A percentile compares a stretch with the other conserved stretches of the same genome.
Evolutionary conservation across 441 rosid genomes (phyloP).

Genomic region (Biscutella auriculata): DNA sequence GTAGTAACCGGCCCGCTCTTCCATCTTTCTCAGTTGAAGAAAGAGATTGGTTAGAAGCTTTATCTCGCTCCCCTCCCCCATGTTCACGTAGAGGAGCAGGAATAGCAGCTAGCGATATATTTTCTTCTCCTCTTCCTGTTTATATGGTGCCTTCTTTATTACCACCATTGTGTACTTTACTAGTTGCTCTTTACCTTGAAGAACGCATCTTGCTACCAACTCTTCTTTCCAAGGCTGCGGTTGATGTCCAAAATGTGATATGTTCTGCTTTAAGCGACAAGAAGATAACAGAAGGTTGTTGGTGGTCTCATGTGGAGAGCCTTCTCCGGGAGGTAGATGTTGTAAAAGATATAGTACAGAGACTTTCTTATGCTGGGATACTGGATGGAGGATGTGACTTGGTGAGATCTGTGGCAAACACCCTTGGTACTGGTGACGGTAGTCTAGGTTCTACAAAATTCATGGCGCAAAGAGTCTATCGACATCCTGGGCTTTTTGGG

Average conservation of each 20-base stretch:
- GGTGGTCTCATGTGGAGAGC: slow-evolving; percentile 57
- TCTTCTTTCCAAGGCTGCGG: slow-evolving; percentile 53
- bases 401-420: slow-evolving; percentile 28
- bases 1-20: slow-evolving; percentile 54
- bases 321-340: slow-evolving; percentile 57
- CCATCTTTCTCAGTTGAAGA: slow-evolving; percentile 79
- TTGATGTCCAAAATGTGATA: slow-evolving; percentile 44
- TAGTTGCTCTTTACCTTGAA: slow-evolving; percentile 67
- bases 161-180: slow-evolving; percentile 53
- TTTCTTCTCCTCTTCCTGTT: slow-evolving; percentile 68
- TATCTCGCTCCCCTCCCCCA: slow-evolving; percentile 81
- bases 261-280: slow-evolving; percentile 46
- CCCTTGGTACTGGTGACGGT: slow-evolving; percentile 24
- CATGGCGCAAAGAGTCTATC: slow-evolving; percentile 19
- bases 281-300: slow-evolving; percentile 38
- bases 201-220: slow-evolving; percentile 78
- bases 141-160: slow-evolving; percentile 74
- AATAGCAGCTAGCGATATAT: slow-evolving; percentile 69
- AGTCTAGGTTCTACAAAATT: slow-evolving; percentile 24
- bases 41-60: slow-evolving; percentile 95
- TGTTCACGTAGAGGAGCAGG: slow-evolving; percentile 97
- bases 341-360: slow-evolving; percentile 44
- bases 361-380: slow-evolving; percentile 51
- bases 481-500: slow-evolving; percentile 18
- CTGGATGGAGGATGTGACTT: slow-evolving; percentile 39